These are phyloP conservation scores for Wallacemonas sp. DNA, from an alignment of 208 protist genomes.

Conservation along the genomic window DNA sequence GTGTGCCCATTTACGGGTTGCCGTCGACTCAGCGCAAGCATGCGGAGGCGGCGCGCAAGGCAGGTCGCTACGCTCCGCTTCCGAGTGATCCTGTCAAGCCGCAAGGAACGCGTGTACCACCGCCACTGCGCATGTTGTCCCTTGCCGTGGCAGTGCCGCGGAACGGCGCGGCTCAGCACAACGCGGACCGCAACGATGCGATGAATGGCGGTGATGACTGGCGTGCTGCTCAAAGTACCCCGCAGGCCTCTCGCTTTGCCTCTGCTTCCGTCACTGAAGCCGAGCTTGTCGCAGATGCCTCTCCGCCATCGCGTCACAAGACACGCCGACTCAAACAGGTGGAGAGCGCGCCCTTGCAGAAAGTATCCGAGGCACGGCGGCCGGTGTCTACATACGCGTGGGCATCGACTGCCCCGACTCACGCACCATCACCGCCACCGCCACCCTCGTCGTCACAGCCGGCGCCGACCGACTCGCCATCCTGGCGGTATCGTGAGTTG, in stretches of 20 bases:
- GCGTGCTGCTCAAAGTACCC: too few species aligned
- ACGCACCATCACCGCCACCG: not conserved
- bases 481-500: not conserved
- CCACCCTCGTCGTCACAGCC: not conserved
- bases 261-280: constrained; percentile 13
- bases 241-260: too few species aligned
- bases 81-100: constrained; percentile 66
- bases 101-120: constrained; percentile 56
- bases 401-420: not conserved
- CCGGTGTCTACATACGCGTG: not conserved
- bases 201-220: too few species aligned
- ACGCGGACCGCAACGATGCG: too few species aligned
- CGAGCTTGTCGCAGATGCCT: constrained; percentile 12
- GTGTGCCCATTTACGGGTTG: constrained; percentile 66
- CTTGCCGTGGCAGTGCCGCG: not conserved
- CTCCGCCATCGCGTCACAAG: too few species aligned
- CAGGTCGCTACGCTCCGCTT: constrained; percentile 66
- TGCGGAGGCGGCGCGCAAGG: constrained; percentile 45
- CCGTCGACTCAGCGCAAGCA: constrained; percentile 70
- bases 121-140: constrained; percentile 65
- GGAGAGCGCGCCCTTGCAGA: too few species aligned
- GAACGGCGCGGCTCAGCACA: not conserved
- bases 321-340: too few species aligned
- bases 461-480: not conserved
- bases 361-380: too few species aligned